Conservation (phyloP, 2,329 filamentous ascomycete genomes). For the Gaeumannomyces tritici region DNA sequence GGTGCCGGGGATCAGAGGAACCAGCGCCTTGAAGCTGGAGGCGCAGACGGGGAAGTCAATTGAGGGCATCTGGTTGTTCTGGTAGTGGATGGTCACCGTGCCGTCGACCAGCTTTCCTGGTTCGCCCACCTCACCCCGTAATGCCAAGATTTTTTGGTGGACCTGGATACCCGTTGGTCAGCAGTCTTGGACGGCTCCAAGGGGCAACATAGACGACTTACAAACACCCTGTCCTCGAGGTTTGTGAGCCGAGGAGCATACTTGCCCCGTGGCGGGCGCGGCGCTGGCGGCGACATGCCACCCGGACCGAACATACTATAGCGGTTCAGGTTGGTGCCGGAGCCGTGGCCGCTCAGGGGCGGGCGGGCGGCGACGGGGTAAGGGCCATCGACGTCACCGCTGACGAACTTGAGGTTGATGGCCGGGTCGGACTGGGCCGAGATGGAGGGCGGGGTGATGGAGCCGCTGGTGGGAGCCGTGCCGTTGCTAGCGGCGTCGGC, state of each 20-base stretch:
- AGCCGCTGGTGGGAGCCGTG: constrained; percentile 56
- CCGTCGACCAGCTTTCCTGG: constrained; percentile 63
- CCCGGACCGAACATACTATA: constrained; percentile 55
- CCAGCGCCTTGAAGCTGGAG: constrained; percentile 83
- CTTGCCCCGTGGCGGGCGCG: constrained; percentile 17
- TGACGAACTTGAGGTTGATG: constrained; percentile 48
- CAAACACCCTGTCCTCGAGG: constrained; percentile 74
- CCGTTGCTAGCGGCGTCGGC: constrained; percentile 44
- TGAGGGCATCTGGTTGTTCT: constrained; percentile 77
- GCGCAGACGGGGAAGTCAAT: constrained; percentile 80
- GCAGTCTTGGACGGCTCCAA: background rate
- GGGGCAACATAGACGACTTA: constrained; percentile 33
- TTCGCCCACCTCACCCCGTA: constrained; percentile 76
- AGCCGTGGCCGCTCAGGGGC: constrained; percentile 14
- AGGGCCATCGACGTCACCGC: constrained; percentile 1
- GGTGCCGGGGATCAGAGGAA: constrained; percentile 84
- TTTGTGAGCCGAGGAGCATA: constrained; percentile 76
- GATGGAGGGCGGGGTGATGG: constrained; percentile 66
- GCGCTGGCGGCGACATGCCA: constrained; percentile 35
- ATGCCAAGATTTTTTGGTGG: constrained; percentile 79
- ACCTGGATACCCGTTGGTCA: constrained; percentile 45
- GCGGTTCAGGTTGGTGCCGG: constrained; percentile 34
- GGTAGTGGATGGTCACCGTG: constrained; percentile 65
- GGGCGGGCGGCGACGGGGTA: constrained; percentile 16
- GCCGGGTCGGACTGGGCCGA: constrained; percentile 56